Conservation (phyloP, 768 basidiomycete species). For the Tephrocybe sp. region DNA sequence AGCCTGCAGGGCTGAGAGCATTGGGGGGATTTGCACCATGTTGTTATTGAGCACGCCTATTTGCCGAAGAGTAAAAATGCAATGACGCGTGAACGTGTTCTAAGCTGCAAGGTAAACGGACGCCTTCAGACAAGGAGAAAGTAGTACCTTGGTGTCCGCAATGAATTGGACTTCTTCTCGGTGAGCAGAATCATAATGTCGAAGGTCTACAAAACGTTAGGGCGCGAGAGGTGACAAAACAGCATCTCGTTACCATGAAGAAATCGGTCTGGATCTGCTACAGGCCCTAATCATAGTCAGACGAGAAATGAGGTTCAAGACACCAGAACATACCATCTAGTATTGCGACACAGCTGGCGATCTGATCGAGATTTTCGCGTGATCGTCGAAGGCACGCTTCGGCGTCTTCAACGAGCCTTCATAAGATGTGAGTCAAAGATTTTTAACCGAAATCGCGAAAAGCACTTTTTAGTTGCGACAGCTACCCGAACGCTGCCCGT, state of each 20-base stretch:
- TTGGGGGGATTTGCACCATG: conserved; percentile 70
- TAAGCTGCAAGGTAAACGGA: conserved; percentile 34
- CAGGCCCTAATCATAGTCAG: conserved; percentile 34
- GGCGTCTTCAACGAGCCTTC: conserved; percentile 61
- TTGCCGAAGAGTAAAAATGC: conserved; percentile 63
- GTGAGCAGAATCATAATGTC: conserved; percentile 58
- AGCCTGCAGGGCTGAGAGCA: conserved; percentile 63
- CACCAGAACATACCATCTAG: conserved; percentile 46
- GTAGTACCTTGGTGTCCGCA: conserved; percentile 51
- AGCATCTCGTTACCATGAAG: conserved; percentile 49
- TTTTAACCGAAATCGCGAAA: conserved; percentile 12
- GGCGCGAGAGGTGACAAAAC: not conserved
- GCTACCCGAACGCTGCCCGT: conserved; percentile 57
- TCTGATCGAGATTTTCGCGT: conserved; percentile 58
- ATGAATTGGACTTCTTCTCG: conserved; percentile 62
- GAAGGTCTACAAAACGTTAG: conserved; percentile 48
- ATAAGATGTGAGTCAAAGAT: not conserved
- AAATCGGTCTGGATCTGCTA: conserved; percentile 47
- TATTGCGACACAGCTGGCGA: conserved; percentile 45
- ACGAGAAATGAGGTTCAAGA: not conserved
- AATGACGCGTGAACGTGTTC: conserved; percentile 74
- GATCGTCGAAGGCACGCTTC: conserved; percentile 55
- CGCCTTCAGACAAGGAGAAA: not conserved
- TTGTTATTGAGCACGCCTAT: conserved; percentile 83
- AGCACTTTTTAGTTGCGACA: conserved; percentile 48